A percentile compares a stretch with the other conserved stretches of the same genome.
These are phyloP conservation scores for Haplosporangium sp. DNA, from an alignment of 371 early-diverging fungal species.

Conservation along the genomic window DNA sequence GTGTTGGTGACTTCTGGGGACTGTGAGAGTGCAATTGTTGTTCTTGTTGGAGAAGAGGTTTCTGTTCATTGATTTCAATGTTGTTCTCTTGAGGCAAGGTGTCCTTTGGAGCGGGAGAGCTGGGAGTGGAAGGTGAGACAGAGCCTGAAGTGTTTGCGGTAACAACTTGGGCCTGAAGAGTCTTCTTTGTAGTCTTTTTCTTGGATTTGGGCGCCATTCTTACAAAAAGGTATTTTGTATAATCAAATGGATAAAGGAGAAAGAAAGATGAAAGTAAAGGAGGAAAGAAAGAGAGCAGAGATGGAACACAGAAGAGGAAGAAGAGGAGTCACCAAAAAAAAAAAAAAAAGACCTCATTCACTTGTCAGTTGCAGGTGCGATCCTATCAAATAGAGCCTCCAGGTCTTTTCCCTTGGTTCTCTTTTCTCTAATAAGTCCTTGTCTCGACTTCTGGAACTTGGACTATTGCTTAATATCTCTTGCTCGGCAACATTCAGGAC, in stretches of 20 bases:
- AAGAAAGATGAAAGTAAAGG: background rate
- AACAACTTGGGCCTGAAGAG: slow-evolving; percentile 30
- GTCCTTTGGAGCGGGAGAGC: slow-evolving; percentile 2
- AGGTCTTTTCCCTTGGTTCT: background rate
- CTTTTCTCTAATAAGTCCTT: background rate
- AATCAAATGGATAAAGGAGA: background rate
- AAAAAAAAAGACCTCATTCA: too few relatives aligned
- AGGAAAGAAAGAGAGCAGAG: background rate
- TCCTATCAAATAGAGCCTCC: background rate
- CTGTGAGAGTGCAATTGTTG: slow-evolving; percentile 16
- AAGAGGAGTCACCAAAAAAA: background rate
- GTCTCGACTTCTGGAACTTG: background rate
- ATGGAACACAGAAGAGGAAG: background rate
- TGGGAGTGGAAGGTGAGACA: slow-evolving; percentile 17
- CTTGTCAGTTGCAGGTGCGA: background rate
- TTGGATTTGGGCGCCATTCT: slow-evolving; percentile 36
- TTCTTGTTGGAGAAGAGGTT: slow-evolving; percentile 10
- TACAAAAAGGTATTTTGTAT: background rate
- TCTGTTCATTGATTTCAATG: slow-evolving; percentile 6
- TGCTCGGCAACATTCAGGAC: background rate
- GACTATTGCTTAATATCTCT: background rate
- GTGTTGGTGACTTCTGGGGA: slow-evolving; percentile 23
- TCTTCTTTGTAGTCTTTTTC: slow-evolving; percentile 46
- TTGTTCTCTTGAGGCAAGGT: background rate
- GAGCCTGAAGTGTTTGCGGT: slow-evolving; percentile 21